Percentiles rank a stretch among this genome's conserved stretches.
Evolutionary conservation across 441 rosid genomes (phyloP).

Genomic region (Metrosideros polymorpha): DNA sequence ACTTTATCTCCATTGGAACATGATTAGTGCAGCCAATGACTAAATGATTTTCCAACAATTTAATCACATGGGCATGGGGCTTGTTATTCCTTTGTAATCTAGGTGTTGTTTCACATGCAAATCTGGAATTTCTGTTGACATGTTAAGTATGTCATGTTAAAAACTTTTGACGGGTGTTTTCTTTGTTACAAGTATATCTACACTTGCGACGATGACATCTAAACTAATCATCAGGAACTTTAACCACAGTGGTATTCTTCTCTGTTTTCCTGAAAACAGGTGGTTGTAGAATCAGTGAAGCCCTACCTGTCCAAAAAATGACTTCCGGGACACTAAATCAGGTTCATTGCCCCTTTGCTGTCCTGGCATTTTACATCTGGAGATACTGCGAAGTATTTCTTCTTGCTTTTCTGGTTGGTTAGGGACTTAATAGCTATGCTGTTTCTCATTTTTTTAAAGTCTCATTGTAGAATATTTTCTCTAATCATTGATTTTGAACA

Average conservation of each 20-base stretch:
- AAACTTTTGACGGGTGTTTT: neutral
- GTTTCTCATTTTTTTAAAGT: neutral
- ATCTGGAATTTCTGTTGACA: neutral
- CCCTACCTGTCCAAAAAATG: slow-evolving; percentile 7
- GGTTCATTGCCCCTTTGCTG: neutral
- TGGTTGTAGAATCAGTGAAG: slow-evolving; percentile 15
- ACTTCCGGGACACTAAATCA: neutral
- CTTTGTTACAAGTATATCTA: neutral
- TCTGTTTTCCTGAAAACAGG: neutral
- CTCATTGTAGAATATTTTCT: neutral
- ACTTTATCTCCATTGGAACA: neutral
- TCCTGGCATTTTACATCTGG: neutral
- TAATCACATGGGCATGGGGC: neutral
- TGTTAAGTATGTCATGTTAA: neutral
- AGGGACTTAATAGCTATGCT: neutral
- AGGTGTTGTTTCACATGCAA: neutral
- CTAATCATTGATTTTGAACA: neutral
- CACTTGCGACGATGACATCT: neutral
- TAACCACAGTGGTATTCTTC: neutral
- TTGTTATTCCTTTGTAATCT: neutral
- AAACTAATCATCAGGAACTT: neutral
- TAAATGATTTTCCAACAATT: neutral
- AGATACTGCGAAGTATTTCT: neutral
- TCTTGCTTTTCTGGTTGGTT: neutral
- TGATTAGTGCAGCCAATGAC: neutral